Conservation (phyloP, 2,329 filamentous ascomycete genomes). For the Aureobasidium namibiae region DNA sequence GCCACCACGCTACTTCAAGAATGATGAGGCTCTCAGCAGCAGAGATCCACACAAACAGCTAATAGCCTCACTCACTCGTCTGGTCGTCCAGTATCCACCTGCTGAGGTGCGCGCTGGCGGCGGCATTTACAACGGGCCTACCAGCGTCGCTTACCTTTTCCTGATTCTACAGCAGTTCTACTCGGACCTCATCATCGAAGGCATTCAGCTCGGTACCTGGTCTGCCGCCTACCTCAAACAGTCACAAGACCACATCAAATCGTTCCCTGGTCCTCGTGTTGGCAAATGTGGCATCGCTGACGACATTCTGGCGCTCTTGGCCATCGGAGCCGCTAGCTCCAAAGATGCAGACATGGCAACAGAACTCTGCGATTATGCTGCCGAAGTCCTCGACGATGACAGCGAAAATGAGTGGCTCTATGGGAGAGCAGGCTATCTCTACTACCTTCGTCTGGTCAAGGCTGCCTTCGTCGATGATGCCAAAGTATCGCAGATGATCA, state of each 20-base stretch:
- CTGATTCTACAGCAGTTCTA: constrained; percentile 42
- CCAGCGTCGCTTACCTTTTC: constrained; percentile 42
- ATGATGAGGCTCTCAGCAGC: constrained; percentile 29
- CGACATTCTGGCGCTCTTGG: constrained; percentile 43
- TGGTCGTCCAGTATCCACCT: constrained; percentile 41
- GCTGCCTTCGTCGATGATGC: constrained; percentile 46
- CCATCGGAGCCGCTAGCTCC: constrained; percentile 41
- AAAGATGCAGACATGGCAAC: constrained; percentile 42
- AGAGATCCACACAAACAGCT: constrained; percentile 43
- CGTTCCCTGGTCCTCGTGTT: constrained; percentile 38
- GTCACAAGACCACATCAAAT: constrained; percentile 40
- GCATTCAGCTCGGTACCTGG: constrained; percentile 40
- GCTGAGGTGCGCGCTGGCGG: constrained; percentile 38
- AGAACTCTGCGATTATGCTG: constrained; percentile 42
- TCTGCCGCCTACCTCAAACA: constrained; percentile 43
- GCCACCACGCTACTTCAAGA: constrained; percentile 33
- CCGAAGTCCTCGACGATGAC: constrained; percentile 37
- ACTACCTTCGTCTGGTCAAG: constrained; percentile 56
- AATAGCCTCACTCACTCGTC: constrained; percentile 40
- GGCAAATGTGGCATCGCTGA: constrained; percentile 43
- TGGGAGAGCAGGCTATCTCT: constrained; percentile 60
- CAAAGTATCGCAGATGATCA: constrained; percentile 43
- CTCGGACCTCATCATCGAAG: constrained; percentile 39
- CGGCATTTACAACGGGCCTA: constrained; percentile 43
- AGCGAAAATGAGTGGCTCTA: constrained; percentile 57